Evolutionary conservation across 2,329 filamentous ascomycete genomes (phyloP).

Genomic region (Curvularia spicifera): DNA sequence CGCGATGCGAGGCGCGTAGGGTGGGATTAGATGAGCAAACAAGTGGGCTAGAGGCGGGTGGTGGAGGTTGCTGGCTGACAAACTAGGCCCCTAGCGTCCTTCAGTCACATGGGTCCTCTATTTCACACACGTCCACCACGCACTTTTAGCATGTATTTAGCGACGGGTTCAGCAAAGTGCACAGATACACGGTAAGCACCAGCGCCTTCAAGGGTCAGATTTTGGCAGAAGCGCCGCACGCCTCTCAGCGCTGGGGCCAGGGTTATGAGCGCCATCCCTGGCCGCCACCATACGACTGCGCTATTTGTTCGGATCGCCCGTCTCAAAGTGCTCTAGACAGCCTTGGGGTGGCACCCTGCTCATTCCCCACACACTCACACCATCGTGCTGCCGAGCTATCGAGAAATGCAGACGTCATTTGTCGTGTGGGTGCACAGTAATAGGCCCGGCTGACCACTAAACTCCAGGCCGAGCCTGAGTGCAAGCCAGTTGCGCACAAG

Average conservation of each 20-base stretch:
- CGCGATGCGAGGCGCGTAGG: slow-evolving; percentile 9
- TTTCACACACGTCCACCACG: slow-evolving; percentile 6
- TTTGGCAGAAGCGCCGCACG: slow-evolving; percentile 17
- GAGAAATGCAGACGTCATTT: slow-evolving; percentile 14
- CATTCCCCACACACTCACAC: slow-evolving; percentile 18
- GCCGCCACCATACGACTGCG: slow-evolving; percentile 17
- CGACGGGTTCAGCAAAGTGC: slow-evolving; percentile 12
- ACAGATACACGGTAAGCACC: slow-evolving; percentile 11
- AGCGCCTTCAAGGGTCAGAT: slow-evolving; percentile 8
- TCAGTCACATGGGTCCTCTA: slow-evolving; percentile 9
- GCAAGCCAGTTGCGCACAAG: slow-evolving; percentile 1
- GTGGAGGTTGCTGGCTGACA: slow-evolving; percentile 11
- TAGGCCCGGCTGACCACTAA: slow-evolving; percentile 2
- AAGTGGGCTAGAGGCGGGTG: slow-evolving; percentile 10
- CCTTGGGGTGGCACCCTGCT: slow-evolving; percentile 19
- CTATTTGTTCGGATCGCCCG: slow-evolving; percentile 23
- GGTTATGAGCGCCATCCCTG: slow-evolving; percentile 23
- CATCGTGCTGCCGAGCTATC: slow-evolving; percentile 10
- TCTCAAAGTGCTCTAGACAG: slow-evolving; percentile 26
- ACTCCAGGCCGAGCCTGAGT: neutral
- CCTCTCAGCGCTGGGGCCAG: slow-evolving; percentile 27
- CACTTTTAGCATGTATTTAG: slow-evolving; percentile 10
- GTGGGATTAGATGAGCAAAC: slow-evolving; percentile 8
- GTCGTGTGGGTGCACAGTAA: neutral
- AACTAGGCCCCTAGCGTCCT: slow-evolving; percentile 15